Evolutionary conservation across 495 filamentous ascomycete genomes (phyloP).

Genomic region (Astrocystis sublimbata): DNA sequence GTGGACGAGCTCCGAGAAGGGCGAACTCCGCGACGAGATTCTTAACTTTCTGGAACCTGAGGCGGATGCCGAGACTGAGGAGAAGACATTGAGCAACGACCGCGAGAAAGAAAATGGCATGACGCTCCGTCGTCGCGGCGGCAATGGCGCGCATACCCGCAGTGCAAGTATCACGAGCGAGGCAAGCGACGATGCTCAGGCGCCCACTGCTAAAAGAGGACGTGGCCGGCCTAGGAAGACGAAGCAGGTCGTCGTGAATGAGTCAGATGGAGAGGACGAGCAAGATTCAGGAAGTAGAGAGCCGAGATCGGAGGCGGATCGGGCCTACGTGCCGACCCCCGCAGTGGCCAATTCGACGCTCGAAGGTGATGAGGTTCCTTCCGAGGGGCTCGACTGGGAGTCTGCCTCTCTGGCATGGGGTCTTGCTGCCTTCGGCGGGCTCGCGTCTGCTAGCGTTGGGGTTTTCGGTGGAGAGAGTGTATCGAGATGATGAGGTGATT

Average conservation of each 20-base stretch:
- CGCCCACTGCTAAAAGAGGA: constrained; percentile 8
- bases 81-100: neutral
- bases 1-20: neutral
- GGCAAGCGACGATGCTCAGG: constrained; percentile 8
- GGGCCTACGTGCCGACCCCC: constrained; percentile 33
- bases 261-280: neutral
- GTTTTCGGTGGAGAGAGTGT: constrained; percentile 49
- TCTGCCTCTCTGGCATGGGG: constrained; percentile 47
- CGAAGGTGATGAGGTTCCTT: constrained; percentile 36
- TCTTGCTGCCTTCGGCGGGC: constrained; percentile 40
- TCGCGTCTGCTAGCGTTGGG: constrained; percentile 42
- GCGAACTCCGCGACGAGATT: constrained; percentile 2
- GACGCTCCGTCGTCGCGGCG: constrained; percentile 23
- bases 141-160: constrained; percentile 2
- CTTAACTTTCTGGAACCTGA: neutral
- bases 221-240: constrained; percentile 33
- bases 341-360: constrained; percentile 22
- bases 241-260: neutral
- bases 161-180: constrained; percentile 21
- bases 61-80: too few relatives aligned
- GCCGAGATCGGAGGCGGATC: constrained; percentile 27
- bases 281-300: neutral
- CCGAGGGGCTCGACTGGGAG: constrained; percentile 47
- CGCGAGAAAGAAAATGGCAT: constrained; percentile 4
- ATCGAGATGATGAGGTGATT: constrained; percentile 30